Evolutionary conservation across 495 filamentous ascomycete genomes (phyloP).

Genomic region (Pseudevernia furfuracea): DNA sequence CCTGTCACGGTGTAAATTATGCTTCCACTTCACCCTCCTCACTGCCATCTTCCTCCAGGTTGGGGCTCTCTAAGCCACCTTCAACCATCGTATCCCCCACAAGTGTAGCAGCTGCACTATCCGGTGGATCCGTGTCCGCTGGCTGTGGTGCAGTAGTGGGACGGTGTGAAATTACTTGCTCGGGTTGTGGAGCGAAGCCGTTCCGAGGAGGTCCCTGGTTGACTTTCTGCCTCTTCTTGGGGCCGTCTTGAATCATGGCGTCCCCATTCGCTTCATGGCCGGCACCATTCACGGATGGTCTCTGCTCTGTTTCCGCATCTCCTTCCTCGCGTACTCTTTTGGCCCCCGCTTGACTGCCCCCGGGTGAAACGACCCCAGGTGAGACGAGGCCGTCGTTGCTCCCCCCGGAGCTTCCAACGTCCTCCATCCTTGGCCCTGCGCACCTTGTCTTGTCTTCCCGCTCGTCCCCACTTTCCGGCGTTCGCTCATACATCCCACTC

Average conservation of each 20-base stretch:
- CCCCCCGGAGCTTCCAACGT: not conserved
- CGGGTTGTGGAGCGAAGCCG: not conserved
- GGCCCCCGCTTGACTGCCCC: not conserved
- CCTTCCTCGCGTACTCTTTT: slow-evolving; percentile 15
- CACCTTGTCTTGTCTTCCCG: slow-evolving; percentile 24
- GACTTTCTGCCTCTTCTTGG: slow-evolving; percentile 17
- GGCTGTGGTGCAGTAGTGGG: slow-evolving; percentile 1
- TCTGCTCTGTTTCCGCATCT: not conserved
- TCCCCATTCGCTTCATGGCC: slow-evolving; percentile 1
- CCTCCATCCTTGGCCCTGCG: not conserved
- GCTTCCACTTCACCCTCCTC: slow-evolving; percentile 27
- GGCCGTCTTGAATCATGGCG: not conserved
- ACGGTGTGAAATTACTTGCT: not conserved
- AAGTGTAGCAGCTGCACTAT: not conserved
- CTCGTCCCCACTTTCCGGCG: slow-evolving; percentile 17
- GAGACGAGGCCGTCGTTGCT: not conserved
- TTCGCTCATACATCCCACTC: slow-evolving; percentile 23
- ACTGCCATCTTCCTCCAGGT: slow-evolving; percentile 19
- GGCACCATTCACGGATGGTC: not conserved
- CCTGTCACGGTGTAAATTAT: slow-evolving; percentile 1
- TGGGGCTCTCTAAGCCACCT: slow-evolving; percentile 15
- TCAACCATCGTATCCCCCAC: not conserved
- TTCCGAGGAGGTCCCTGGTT: not conserved
- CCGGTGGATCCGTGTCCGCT: not conserved
- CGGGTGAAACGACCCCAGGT: not conserved